A percentile compares a stretch with the other conserved stretches of the same genome.
Evolutionary conservation across 371 early-diverging fungal species (phyloP).

Genomic region (Syncephalastrum racemosum): DNA sequence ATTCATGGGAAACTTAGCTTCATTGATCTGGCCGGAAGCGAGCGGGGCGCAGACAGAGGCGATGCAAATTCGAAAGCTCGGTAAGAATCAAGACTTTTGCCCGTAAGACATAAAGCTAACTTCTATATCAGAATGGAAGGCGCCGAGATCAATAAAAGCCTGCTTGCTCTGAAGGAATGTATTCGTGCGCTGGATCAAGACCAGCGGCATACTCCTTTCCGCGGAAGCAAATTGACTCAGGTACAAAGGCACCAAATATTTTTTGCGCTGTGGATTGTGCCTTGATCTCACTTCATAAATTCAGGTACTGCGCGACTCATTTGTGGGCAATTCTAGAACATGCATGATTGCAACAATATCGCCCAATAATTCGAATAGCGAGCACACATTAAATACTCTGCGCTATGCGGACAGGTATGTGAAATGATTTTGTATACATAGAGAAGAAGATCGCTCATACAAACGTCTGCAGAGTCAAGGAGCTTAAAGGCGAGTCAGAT

Average conservation of each 20-base stretch:
- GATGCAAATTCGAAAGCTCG: conserved; percentile 88
- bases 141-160: conserved; percentile 98
- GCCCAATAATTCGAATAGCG: conserved; percentile 89
- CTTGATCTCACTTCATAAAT: background rate
- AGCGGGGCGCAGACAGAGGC: conserved; percentile 97
- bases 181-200: conserved; percentile 96
- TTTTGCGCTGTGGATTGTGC: background rate
- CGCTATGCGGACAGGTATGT: conserved; percentile 91
- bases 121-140: conserved; percentile 82
- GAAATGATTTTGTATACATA: conserved; percentile 32
- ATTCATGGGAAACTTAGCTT: conserved; percentile 90
- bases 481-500: conserved; percentile 45
- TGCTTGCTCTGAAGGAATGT: conserved; percentile 97
- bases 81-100: conserved; percentile 30
- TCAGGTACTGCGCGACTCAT: conserved; percentile 93
- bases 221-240: conserved; percentile 97
- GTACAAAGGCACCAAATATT: conserved; percentile 26
- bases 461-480: conserved; percentile 35
- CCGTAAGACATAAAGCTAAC: background rate
- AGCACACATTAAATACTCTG: conserved; percentile 98
- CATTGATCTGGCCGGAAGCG: conserved; percentile 99
- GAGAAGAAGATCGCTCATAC: background rate
- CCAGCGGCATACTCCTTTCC: conserved; percentile 93
- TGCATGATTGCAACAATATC: conserved; percentile 98
- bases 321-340: conserved; percentile 94